Base-by-base conservation (phyloP, 1,284 basidiomycete species). In the Fomitopsis schrenkii region DNA sequence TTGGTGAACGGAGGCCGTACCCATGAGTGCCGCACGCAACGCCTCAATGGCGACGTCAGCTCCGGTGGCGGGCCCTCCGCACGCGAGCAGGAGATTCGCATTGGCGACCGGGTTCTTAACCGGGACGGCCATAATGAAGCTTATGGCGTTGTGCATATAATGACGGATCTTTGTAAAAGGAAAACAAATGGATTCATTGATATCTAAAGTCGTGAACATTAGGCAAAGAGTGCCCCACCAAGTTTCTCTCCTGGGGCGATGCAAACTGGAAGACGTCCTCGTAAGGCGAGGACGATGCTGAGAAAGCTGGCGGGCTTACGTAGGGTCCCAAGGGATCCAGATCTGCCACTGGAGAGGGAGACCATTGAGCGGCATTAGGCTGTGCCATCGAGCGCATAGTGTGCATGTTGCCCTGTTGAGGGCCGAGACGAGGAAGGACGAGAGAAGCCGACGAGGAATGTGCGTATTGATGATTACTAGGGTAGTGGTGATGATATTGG, bases 251-350 rank as follows among this genome's bases (percentile, higher is more conserved):
- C 71, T 81, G 80, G 59, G 74, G 72, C 65, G 72, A 72, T 60
- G 71, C 75, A 74, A 77, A 83, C 79, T 80, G 61, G 28, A 59
- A 15, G 44, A 19, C 19, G n/a, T 30, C 22, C 26, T 10, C 22
- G 52, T 46, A 42, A 26, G 55, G 14, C 17, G 52, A 54, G 19
- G 52, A 54, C 15, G 36, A 22, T 9, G 52, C 52, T 17, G 6
- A 38, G 35, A n/a, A 48, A 26, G 48, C 56, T 30, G 55, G 26
- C 10, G n/a, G 22, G 75, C 85, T 78, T 70, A 89, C 87, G 72
- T 83, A 90, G 56, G 86, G 74, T 58, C 88, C 84, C 67, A 86
- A 77, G 53, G 79, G 75, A 66, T 84, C 78, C 59, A 82, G 65
- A 38, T 80, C 75, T 40, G 76, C 69, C 63, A 77, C 68, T 64